Base-by-base conservation (phyloP, 139 green algal species). In the Chlamydomonas asymmetrica region DNA sequence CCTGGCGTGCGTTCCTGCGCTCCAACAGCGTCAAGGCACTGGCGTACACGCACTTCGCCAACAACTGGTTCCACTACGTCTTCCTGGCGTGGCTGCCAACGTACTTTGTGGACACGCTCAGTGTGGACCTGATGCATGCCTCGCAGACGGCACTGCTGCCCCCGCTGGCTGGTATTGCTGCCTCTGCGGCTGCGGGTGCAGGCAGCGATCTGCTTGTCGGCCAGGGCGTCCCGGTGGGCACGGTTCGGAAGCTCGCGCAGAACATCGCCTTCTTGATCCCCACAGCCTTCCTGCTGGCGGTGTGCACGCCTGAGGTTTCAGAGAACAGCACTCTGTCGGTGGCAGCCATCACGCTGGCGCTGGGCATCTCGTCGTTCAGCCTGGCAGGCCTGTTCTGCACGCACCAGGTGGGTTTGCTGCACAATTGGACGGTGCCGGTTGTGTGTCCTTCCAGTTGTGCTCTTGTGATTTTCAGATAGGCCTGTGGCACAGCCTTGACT, bases 21-120 rank as follows among this genome's bases (percentile, higher is more conserved):
- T 86, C 73, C 50, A 50, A 49, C 4, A 81, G 92, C 41, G 77
- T 98, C 16, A 84, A 81, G 29, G 95, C 90, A 6, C 86, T 99
- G 27, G 90, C 88, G 20, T 97, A 92, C 81, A 94, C 91, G 3
- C 96, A 99, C 86, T 99, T 98, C 73, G 94, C 89, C 85, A 95
- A 98, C 81, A 98, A 99, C 85, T 98, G 95, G 94, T 93, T 97
- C 71, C 90, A 97, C 71, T 98, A 97, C 89, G 93, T 90, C 23
- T 94, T 99, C 87, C 85, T 97, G 66, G 91, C 96, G 29, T 99
- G 96, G 96, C 89, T 99, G 83, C 96, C 96, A 41, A 97, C 93
- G 16, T 99, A 97, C 86, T 98, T 98, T 73, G 92, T 80, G 0
- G 81, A 96, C 67, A 89, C 87, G 4, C 77, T 99, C n/a, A 66